Conservation (phyloP, 441 rosid species). For the Hura crepitans region DNA sequence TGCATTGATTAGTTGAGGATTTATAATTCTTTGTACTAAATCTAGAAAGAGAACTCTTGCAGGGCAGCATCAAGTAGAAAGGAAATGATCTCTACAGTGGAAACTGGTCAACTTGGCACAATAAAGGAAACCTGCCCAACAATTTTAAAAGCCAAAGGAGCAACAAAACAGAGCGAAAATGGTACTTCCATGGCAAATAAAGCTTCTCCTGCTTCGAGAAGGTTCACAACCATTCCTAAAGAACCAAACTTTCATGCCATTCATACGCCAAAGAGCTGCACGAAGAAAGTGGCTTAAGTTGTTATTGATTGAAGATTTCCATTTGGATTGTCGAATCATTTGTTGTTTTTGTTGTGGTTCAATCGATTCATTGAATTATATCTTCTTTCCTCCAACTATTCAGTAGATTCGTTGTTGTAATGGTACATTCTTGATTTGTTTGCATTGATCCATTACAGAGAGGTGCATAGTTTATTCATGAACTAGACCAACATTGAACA, state of each 20-base stretch:
- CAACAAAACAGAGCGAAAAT: slow-evolving; percentile 17
- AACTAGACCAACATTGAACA: too few species aligned
- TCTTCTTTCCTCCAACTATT: neutral
- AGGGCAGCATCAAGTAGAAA: slow-evolving; percentile 32
- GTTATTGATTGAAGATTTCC: neutral
- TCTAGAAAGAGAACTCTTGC: slow-evolving; percentile 14
- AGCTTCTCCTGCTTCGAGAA: slow-evolving; percentile 27
- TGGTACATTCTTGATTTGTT: neutral
- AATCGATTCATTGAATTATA: slow-evolving; percentile 34
- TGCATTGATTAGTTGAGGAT: neutral
- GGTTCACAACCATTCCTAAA: slow-evolving; percentile 40
- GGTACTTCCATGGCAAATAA: slow-evolving; percentile 26
- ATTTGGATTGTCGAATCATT: neutral
- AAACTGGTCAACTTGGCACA: slow-evolving; percentile 30
- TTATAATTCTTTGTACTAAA: neutral
- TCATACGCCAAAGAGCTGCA: slow-evolving; percentile 51
- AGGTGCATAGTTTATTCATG: too few species aligned
- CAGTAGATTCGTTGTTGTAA: neutral
- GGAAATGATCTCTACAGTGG: slow-evolving; percentile 7
- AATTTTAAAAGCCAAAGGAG: slow-evolving; percentile 24
- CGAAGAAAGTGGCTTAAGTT: slow-evolving; percentile 27
- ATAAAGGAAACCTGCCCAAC: slow-evolving; percentile 31
- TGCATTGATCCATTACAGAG: neutral
- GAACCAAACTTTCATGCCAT: slow-evolving; percentile 46
- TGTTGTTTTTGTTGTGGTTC: slow-evolving; percentile 30